Base-by-base conservation (phyloP, 2,329 filamentous ascomycete genomes). In the Penicillium sp. region DNA sequence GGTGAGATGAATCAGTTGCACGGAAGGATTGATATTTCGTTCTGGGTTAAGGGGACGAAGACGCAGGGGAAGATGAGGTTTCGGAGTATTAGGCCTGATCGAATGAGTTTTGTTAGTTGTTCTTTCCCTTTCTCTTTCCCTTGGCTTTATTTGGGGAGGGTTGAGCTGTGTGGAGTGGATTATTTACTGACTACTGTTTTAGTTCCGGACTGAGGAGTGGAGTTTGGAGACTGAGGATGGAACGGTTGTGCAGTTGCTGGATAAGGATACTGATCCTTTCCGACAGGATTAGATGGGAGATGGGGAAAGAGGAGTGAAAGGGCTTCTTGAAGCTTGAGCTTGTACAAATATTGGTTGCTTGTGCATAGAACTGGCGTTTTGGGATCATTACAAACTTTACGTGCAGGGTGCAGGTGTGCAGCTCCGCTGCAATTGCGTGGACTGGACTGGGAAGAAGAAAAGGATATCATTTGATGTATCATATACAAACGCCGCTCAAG, bases 1-100 rank as follows among this genome's bases (percentile, higher is more conserved):
- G 90, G 90, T 55, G 86, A 91, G 77, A 89, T 99, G 82, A 95
- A 97, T 76, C 93, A 96, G 79, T 75, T 97, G 70, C 91, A 93
- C 74, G 94, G 94, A 20, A 81, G 85, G 64, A 96, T 99, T 70
- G 82, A 97, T 78, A 90, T 99, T 52, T 78, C 77, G 49, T 97
- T 96, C 72, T 81, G 84, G 75, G 94, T 99, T 23, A 90, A 89
- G 75, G 94, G 94, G 33, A 90, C 85, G 24, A 85, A 80, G 68
- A 78, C 75, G 51, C 76, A 79, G 61, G 94, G 86, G 7, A 80
- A 85, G 68, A 94, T 97, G 83, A 83, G 84, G 67, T 95, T 99
- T 73, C 83, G 80, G 61, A 94, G 90, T 77, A 79, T 83, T 68
- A 82, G 94, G 67, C 85, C 82, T 61, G 82, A 83, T 43, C 82